Base-by-base conservation (phyloP, 169 alveolate species). In the Cystoisospora suis region DNA sequence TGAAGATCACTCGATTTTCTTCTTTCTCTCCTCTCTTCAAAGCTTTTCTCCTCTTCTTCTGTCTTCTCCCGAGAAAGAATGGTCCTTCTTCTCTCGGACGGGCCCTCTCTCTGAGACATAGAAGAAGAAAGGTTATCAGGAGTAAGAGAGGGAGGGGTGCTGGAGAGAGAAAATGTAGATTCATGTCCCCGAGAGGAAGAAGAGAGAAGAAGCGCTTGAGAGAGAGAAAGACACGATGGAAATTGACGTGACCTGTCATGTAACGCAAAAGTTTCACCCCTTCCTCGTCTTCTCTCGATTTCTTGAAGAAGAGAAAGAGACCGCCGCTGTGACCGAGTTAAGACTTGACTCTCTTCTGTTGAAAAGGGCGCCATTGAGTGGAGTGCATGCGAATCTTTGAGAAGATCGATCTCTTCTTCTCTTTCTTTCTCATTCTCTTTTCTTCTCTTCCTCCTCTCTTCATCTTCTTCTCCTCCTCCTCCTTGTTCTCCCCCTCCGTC, bases 281-380 rank as follows among this genome's bases (percentile, higher is more conserved):
- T n/a, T n/a, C n/a, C n/a, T n/a, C n/a, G n/a, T n/a, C n/a, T n/a
- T n/a, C n/a, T n/a, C n/a, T n/a, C n/a, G n/a, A n/a, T n/a, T n/a
- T n/a, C n/a, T n/a, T n/a, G n/a, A n/a, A n/a, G n/a, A n/a, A n/a
- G n/a, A 12, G 77, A 65, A 44, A 9, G n/a, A 44, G 45, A 44
- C 23, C 77, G 77, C 0, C 77, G 36, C 36, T n/a, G 77, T 1
- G 77, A 36, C 45, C 77, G 77, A 36, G 77, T 65, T 23, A 65
- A 20, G 36, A 65, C 77, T 1, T 65, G 77, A 3, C n/a, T 12
- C 34, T 65, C 77, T 36, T 65, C 77, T n/a, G 77, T 1, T 15
- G 45, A 65, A 27, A 65, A 65, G 42, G 77, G 77, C 5, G 77
- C 77, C 77, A 65, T 65, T 23, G 36, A 65, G 27, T 65, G n/a